These are phyloP conservation scores for Geoglossum cookeanum DNA, from an alignment of 2,329 filamentous ascomycete species.

Conservation along the genomic window DNA sequence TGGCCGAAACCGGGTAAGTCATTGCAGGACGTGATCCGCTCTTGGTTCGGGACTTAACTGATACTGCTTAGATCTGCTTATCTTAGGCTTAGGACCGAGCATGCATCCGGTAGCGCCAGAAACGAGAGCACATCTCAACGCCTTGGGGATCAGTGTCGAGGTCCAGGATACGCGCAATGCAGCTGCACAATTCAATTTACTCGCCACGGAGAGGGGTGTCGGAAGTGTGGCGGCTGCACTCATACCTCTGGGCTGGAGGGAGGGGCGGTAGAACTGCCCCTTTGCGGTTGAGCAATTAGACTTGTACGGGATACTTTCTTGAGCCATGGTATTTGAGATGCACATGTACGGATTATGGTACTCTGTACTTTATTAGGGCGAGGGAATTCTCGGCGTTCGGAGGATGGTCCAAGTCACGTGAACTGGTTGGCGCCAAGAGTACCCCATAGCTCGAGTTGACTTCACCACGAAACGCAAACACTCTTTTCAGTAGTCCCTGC, in stretches of 20 bases:
- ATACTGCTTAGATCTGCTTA: conserved; percentile 48
- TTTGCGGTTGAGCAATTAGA: not conserved
- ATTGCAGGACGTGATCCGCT: not conserved
- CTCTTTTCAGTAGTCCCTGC: not conserved
- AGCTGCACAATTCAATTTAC: conserved; percentile 79
- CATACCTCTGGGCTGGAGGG: conserved; percentile 65
- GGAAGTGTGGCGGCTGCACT: conserved; percentile 71
- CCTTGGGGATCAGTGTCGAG: conserved; percentile 69
- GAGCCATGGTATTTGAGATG: no score
- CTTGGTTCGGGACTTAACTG: not conserved
- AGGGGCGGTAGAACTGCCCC: not conserved
- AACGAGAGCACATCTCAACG: conserved; percentile 51
- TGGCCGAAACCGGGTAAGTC: conserved; percentile 75
- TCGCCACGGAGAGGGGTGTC: conserved; percentile 85
- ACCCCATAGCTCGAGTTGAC: not conserved
- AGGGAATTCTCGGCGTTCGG: not conserved
- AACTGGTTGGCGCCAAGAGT: not conserved
- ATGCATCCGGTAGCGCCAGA: conserved; percentile 60
- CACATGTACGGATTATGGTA: not conserved
- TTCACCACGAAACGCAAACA: not conserved
- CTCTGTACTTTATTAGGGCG: not conserved
- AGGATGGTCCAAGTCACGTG: not conserved
- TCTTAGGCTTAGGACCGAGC: conserved; percentile 65
- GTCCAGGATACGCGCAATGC: conserved; percentile 86
- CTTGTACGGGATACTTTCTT: not conserved